Evolutionary conservation across 2,329 filamentous ascomycete genomes (phyloP), one percentile per base, ranked within the genome.

Genomic region (Stagonosporopsis tanaceti): DNA sequence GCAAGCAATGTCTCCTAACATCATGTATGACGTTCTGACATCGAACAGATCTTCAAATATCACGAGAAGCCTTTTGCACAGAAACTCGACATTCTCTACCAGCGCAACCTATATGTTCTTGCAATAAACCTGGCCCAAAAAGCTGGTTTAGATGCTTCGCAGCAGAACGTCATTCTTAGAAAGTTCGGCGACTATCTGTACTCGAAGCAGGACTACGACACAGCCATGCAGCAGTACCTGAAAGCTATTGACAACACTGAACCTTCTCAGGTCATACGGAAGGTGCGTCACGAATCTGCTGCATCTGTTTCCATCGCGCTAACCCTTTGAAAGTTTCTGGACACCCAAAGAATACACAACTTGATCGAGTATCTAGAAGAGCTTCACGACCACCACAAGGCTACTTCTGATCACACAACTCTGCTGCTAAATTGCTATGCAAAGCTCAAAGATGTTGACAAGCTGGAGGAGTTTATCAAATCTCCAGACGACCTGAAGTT

Each of bases 201-300:
- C 70, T 92, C 96, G 64, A 97, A 96, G 70, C 92, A 91, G 4
- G 93, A 97, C 71, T 99, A 94, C 71, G 95, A 99, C 71, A 95
- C 91, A 6, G 93, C 96, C n/a, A 99, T 99, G 96, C 90, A 96
- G 68, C 95, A 98, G 75, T 99, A 99, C 72, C 87, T 99, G 61
- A 90, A 92, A 66, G 94, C 96, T 0, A 97, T 99, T 58, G 93
- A 97, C 72, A 95, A 92, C 57, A 98, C 94, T 0, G 94, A 98
- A 69, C 94, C 94, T 6, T 97, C 94, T 1, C 94, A 97, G 71
- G 92, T 98, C 44, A 97, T 98, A 70, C 86, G 94, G 67, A 97
- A 97, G 81, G 90, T 91, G 71, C 25, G 61, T 4, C 39, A 14
- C 28, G 3, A 6, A 6, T 25, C 28, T 11, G 0, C 6, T 8